A percentile compares a stretch with the other conserved stretches of the same genome.
Evolutionary conservation across 2,329 filamentous ascomycete genomes (phyloP).

Genomic region (Botrytis paeoniae): DNA sequence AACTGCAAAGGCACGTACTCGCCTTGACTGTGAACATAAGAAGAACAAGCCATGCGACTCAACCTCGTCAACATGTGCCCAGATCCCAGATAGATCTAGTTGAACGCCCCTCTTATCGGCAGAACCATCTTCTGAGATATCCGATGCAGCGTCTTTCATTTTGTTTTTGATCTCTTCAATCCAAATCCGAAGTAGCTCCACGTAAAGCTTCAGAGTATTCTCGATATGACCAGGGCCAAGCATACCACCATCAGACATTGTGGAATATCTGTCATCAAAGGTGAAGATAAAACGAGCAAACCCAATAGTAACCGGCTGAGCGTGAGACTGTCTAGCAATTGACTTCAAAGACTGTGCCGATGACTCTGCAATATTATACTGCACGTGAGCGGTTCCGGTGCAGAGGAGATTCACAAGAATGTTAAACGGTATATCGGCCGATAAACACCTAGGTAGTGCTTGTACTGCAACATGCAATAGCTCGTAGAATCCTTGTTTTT

Average conservation of each 20-base stretch:
- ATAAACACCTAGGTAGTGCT: constrained; percentile 89
- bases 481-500: constrained; percentile 94
- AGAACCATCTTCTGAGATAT: constrained; percentile 59
- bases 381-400: constrained; percentile 93
- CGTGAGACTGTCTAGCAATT: constrained; percentile 88
- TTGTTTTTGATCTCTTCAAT: constrained; percentile 93
- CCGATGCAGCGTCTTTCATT: constrained; percentile 67
- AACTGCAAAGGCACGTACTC: constrained; percentile 85
- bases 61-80: constrained; percentile 93
- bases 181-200: constrained; percentile 94
- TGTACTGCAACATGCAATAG: constrained; percentile 93
- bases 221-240: constrained; percentile 92
- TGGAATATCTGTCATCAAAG: constrained; percentile 95
- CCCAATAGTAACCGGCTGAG: constrained; percentile 92
- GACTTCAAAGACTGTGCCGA: constrained; percentile 92
- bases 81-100: constrained; percentile 81
- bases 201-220: constrained; percentile 86
- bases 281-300: constrained; percentile 98
- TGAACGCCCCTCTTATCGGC: constrained; percentile 71
- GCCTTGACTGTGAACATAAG: constrained; percentile 88
- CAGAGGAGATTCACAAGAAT: constrained; percentile 91
- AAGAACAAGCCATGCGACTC: constrained; percentile 98
- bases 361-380: constrained; percentile 85
- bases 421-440: constrained; percentile 87
- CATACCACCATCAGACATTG: constrained; percentile 97